Evolutionary conservation across 495 filamentous ascomycete species (phyloP), one percentile per base, ranked within the genome.

Genomic region (Daldinia loculata): DNA sequence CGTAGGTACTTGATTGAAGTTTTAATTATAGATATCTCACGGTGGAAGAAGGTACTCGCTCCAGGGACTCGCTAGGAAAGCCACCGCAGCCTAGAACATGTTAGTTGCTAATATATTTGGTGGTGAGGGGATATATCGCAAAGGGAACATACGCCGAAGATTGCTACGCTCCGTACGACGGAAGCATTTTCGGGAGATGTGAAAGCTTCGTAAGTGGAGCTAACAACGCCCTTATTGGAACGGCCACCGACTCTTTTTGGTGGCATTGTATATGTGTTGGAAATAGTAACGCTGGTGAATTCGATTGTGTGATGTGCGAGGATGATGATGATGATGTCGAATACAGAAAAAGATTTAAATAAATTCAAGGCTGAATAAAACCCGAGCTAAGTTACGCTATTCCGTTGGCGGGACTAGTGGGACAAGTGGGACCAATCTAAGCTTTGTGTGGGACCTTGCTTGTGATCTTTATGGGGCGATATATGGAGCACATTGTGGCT

Each of bases 1-100:
- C 14, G 38, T n/a, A 7, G 34, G 41, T 12, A 29, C 29, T 29
- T 27, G 22, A 12, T 17, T 36, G 15, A 6, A 6, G 19, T 19
- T 27, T 15, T 43, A n/a, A n/a, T 19, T 55, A 7, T 12, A 27
- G 2, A 11, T 41, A 39, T 66, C 75, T 74, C 57, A 93, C 88
- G 89, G 88, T 74, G 91, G 90, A 61, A 92, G 84, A 63, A 93
- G 83, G 75, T 90, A 83, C 81, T 92, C 91, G 85, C 86, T 85
- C 86, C 89, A 90, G 74, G 87, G 88, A 82, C 89, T 91, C 75
- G 89, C 84, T 69, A 93, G 82, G 82, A 93, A 91, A 55, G 90
- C 88, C 52, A 93, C 85, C 66, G 90, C 90, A 70, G 85, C 88
- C 91, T 93, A 71, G 32, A 59, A 17, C n/a, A 41, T 29, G 32